Conservation (phyloP, 192 early-diverging fungal genomes). For the Podila epigama region DNA sequence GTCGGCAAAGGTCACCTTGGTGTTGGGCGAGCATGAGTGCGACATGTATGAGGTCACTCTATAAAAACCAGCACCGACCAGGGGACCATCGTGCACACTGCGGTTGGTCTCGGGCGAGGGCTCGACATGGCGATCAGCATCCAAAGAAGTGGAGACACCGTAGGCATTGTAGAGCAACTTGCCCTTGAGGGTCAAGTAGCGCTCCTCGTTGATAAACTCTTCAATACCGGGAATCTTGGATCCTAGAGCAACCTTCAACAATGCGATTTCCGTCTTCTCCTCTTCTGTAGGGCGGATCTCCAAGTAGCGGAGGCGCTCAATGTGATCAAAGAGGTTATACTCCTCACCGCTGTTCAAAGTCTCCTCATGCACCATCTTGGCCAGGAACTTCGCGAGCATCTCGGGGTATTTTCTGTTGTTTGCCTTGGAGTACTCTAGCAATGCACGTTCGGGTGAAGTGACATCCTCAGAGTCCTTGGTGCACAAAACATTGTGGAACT, state of each 20-base stretch:
- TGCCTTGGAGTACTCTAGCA: constrained; percentile 53
- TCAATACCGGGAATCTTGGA: constrained; percentile 80
- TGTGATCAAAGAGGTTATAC: constrained; percentile 84
- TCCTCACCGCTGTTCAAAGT: constrained; percentile 75
- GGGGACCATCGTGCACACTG: constrained; percentile 44
- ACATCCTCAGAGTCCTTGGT: constrained; percentile 49
- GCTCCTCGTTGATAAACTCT: constrained; percentile 85
- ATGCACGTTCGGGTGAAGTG: constrained; percentile 52
- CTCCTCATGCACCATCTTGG: constrained; percentile 82
- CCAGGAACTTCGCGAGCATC: constrained; percentile 87
- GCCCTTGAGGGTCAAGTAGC: constrained; percentile 87
- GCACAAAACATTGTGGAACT: constrained; percentile 67
- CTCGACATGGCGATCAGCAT: constrained; percentile 42
- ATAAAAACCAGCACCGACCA: constrained; percentile 77
- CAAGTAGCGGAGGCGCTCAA: constrained; percentile 83
- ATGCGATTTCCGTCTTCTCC: constrained; percentile 63
- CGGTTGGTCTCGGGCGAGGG: constrained; percentile 50
- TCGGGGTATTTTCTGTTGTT: constrained; percentile 70
- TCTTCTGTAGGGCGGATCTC: constrained; percentile 61
- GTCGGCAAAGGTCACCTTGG: constrained; percentile 61
- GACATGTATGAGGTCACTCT: constrained; percentile 73
- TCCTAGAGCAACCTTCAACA: constrained; percentile 72
- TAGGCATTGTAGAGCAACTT: constrained; percentile 88
- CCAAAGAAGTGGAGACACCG: constrained; percentile 61
- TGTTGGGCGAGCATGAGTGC: constrained; percentile 72